A percentile compares a stretch with the other conserved stretches of the same genome.
These are phyloP conservation scores for Lipomyces spencermartinsiae DNA, from an alignment of 805 yeast species.

Conservation along the genomic window DNA sequence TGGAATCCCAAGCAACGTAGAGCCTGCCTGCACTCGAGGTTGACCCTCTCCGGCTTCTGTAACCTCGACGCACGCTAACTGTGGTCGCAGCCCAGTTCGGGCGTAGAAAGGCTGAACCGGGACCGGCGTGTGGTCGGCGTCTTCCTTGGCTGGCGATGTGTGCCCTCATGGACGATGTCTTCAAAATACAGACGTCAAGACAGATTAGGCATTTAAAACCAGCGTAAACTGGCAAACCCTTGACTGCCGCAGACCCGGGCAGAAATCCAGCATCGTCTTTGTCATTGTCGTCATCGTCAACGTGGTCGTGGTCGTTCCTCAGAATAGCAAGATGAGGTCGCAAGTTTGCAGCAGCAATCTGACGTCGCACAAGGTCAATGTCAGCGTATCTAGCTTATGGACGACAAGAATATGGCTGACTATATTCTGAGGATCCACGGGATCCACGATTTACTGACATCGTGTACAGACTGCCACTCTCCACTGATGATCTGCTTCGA, in stretches of 20 bases:
- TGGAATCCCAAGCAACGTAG: not conserved
- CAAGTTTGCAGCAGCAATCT: not conserved
- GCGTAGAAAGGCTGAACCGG: not conserved
- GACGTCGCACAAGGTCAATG: not conserved
- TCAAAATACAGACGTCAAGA: not conserved
- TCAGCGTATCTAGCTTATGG: not conserved
- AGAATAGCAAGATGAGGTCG: not conserved
- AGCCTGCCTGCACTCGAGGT: no score
- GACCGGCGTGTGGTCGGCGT: not conserved
- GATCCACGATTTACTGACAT: slow-evolving; percentile 2
- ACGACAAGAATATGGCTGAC: not conserved
- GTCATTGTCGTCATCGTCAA: not conserved
- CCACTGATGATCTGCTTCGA: not conserved
- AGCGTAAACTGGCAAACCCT: not conserved
- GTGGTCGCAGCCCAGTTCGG: no score
- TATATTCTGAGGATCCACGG: not conserved
- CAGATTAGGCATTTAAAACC: not conserved
- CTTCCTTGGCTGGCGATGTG: not conserved
- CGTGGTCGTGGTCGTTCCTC: not conserved
- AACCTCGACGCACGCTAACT: not conserved
- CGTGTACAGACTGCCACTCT: not conserved
- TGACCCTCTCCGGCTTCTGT: no score
- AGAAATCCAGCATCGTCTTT: not conserved
- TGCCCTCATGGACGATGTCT: not conserved
- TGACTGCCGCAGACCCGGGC: not conserved